Evolutionary conservation across 176 grass and related monocot species (phyloP), one percentile per base, ranked within the genome.

Genomic region (Raddia distichophylla): DNA sequence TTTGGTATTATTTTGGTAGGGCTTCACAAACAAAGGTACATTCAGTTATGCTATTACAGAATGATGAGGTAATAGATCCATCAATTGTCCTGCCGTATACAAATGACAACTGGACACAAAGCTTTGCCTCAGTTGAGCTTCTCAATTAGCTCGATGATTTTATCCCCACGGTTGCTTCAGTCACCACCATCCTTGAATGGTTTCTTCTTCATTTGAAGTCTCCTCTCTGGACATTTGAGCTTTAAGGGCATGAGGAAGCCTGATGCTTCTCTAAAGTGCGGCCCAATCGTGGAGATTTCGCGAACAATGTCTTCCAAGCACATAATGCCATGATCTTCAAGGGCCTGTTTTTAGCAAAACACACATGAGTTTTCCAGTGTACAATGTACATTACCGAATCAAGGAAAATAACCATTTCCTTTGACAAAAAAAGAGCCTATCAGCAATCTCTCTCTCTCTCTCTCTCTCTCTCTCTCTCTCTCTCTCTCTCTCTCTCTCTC

Each of bases 221-320:
- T n/a, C n/a, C n/a, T n/a, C n/a, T n/a, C n/a, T n/a, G n/a, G n/a
- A n/a, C n/a, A n/a, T n/a, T n/a, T 94, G 62, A 94, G 92, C 64
- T 67, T 94, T 33, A 94, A 69, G 9, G 92, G 92, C 86, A 83
- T 84, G 51, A 94, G 84, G 70, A 94, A 94, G 11, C 2, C 76
- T 1, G 77, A 40, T 17, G 88, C 87, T 64, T 94, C 81, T 19
- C 47, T 84, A 14, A 94, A 91, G 90, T 94, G 92, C 0, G 87
- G 79, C 12, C 92, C 92, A 1, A 94, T 84, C 0, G 78, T 91
- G 3, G 81, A 64, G 5, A 94, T 89, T 44, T 91, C 92, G 0
- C 87, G 89, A 50, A 94, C 89, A 1, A 94, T n/a, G 3, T 94
- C 92, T 83, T 91, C 89, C 57, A 94, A 66, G 44, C 92, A 94